A percentile compares a stretch with the other conserved stretches of the same genome.
Evolutionary conservation across 345 rosid genomes (phyloP).

Genomic region (Euphorbia lathyris): DNA sequence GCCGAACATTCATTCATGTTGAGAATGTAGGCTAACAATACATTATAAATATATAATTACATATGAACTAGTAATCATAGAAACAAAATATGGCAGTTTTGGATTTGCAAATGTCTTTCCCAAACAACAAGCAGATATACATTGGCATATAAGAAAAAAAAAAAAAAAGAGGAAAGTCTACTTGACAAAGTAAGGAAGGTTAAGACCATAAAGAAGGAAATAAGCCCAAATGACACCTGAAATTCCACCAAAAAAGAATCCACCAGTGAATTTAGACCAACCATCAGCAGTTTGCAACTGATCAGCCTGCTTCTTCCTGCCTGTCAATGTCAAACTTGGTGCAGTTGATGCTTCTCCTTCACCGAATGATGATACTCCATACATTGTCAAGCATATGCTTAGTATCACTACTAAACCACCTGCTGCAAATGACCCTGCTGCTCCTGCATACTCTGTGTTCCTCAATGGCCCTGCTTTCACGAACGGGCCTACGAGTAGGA

Average conservation of each 20-base stretch:
- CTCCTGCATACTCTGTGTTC: slow-evolving; percentile 72
- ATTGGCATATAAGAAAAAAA: background rate
- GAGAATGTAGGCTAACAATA: no score
- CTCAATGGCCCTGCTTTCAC: slow-evolving; percentile 86
- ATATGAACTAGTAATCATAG: no score
- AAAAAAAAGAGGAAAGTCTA: slow-evolving; percentile 20
- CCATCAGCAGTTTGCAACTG: slow-evolving; percentile 93
- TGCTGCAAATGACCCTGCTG: slow-evolving; percentile 80
- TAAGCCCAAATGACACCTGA: slow-evolving; percentile 97
- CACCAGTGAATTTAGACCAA: slow-evolving; percentile 87
- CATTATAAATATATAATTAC: no score
- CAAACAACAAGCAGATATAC: background rate
- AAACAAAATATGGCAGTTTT: background rate
- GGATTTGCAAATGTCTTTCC: background rate
- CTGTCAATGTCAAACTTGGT: slow-evolving; percentile 75
- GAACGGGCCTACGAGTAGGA: slow-evolving; percentile 85
- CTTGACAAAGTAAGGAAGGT: slow-evolving; percentile 88
- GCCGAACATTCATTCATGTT: no score
- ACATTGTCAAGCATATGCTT: slow-evolving; percentile 84
- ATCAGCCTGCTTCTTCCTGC: slow-evolving; percentile 92
- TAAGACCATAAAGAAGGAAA: slow-evolving; percentile 74
- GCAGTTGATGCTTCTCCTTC: slow-evolving; percentile 90
- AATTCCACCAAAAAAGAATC: slow-evolving; percentile 95
- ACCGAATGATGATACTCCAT: slow-evolving; percentile 66
- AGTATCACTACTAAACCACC: slow-evolving; percentile 83